These are phyloP conservation scores for Gonapodya sp. DNA, from an alignment of 192 early-diverging fungal genomes.

Conservation along the genomic window DNA sequence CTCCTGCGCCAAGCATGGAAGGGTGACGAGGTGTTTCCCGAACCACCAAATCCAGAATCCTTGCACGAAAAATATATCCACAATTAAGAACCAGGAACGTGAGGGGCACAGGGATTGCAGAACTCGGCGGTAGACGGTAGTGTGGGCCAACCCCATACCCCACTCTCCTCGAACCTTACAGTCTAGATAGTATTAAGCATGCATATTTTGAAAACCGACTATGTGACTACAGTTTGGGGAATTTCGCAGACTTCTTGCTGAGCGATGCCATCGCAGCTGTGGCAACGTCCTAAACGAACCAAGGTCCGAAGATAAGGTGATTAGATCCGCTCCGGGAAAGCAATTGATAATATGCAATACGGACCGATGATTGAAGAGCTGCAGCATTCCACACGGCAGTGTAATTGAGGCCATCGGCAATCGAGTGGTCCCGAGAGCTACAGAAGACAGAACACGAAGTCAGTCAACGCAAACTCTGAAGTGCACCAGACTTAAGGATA, in stretches of 20 bases:
- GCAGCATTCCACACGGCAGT: constrained; percentile 79
- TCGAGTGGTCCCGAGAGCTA: constrained; percentile 60
- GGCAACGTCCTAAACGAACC: constrained; percentile 31
- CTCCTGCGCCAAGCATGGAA: too few relatives aligned
- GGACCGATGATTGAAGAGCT: constrained; percentile 65
- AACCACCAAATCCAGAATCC: too few relatives aligned
- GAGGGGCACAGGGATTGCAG: too few relatives aligned
- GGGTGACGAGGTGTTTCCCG: too few relatives aligned
- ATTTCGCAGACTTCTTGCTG: constrained; percentile 34
- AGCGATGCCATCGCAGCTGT: constrained; percentile 32
- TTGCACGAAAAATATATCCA: too few relatives aligned
- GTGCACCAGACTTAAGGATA: neutral
- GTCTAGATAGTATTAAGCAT: too few relatives aligned
- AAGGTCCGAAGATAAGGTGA: constrained; percentile 18
- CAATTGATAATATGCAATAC: constrained; percentile 11
- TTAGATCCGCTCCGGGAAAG: constrained; percentile 11
- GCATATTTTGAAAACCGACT: too few relatives aligned
- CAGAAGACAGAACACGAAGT: neutral
- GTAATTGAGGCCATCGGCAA: constrained; percentile 79
- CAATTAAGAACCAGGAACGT: too few relatives aligned
- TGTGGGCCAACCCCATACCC: too few relatives aligned
- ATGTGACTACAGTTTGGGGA: constrained; percentile 32
- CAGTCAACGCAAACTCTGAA: too few relatives aligned
- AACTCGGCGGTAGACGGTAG: too few relatives aligned
- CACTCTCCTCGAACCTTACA: too few relatives aligned